These are phyloP conservation scores for Kwoniella botswanensis DNA, from an alignment of 768 basidiomycete species.

Conservation along the genomic window DNA sequence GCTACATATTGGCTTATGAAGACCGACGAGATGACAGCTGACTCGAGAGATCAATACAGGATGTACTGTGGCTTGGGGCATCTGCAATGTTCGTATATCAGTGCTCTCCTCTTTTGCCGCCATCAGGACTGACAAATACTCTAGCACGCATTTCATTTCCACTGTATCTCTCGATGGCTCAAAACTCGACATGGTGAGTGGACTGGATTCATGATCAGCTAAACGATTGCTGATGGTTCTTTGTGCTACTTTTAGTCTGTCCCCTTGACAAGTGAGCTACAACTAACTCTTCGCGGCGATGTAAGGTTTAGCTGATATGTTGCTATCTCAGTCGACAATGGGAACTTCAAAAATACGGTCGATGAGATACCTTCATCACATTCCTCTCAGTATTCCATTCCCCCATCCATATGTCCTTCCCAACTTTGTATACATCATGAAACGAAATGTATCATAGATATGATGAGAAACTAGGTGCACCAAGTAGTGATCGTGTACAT, in stretches of 20 bases:
- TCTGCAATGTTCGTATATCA: conserved; percentile 78
- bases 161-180: conserved; percentile 98
- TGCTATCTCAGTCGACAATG: conserved; percentile 52
- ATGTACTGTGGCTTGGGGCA: conserved; percentile 94
- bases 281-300: background rate
- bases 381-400: conserved; percentile 1
- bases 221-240: background rate
- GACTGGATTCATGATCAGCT: background rate
- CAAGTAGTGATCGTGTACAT: conserved; percentile 3
- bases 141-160: conserved; percentile 97
- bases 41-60: conserved; percentile 15
- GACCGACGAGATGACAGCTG: conserved; percentile 5
- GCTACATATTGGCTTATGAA: conserved; percentile 5
- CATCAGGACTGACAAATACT: background rate
- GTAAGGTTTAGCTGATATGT: conserved; percentile 1
- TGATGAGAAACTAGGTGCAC: conserved; percentile 4
- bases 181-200: conserved; percentile 70
- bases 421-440: conserved; percentile 13
- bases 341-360: conserved; percentile 58
- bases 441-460: background rate
- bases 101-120: too few species aligned
- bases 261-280: conserved; percentile 57
- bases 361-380: conserved; percentile 27
- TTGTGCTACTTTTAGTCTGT: conserved; percentile 49
- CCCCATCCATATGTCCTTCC: background rate